A percentile compares a stretch with the other conserved stretches of the same genome.
Conservation (phyloP, 306 rosid species). For the Senna tora region DNA sequence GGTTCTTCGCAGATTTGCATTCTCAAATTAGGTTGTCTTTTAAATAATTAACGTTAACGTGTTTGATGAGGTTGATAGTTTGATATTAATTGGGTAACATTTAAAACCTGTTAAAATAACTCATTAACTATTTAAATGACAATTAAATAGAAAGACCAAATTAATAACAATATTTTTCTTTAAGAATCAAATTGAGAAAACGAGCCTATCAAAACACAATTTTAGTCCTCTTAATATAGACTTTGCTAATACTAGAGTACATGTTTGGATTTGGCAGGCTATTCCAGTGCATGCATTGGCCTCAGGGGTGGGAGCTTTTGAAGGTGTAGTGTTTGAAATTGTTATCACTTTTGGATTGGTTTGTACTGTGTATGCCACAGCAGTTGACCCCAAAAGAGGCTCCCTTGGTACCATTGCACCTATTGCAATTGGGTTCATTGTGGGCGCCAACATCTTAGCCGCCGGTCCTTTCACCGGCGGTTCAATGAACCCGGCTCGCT, state of each 20-base stretch:
- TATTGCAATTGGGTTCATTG: slow-evolving; percentile 76
- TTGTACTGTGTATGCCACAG: slow-evolving; percentile 83
- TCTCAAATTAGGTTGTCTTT: too few species aligned
- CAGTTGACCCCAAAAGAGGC: slow-evolving; percentile 77
- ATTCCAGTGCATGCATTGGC: slow-evolving; percentile 65
- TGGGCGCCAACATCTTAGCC: slow-evolving; percentile 83
- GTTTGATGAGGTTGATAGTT: too few species aligned
- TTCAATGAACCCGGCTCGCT: slow-evolving; percentile 84
- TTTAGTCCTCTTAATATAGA: too few species aligned
- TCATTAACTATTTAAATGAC: too few species aligned
- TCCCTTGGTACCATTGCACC: slow-evolving; percentile 69
- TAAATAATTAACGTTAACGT: too few species aligned
- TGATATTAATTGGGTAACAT: too few species aligned
- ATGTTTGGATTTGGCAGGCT: slow-evolving; percentile 46
- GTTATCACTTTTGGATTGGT: slow-evolving; percentile 85
- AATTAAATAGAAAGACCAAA: too few species aligned
- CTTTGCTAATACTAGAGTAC: not conserved
- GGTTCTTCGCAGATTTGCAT: too few species aligned
- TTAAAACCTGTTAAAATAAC: too few species aligned
- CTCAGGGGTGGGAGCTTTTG: slow-evolving; percentile 57
- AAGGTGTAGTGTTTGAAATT: slow-evolving; percentile 71
- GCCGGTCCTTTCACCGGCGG: slow-evolving; percentile 93
- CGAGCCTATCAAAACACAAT: too few species aligned
- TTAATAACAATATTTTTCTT: too few species aligned
- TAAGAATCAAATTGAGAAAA: too few species aligned